phyloP scores from a whole-genome alignment of 805 yeast species.

The Nakazawaea pomicola region DNA sequence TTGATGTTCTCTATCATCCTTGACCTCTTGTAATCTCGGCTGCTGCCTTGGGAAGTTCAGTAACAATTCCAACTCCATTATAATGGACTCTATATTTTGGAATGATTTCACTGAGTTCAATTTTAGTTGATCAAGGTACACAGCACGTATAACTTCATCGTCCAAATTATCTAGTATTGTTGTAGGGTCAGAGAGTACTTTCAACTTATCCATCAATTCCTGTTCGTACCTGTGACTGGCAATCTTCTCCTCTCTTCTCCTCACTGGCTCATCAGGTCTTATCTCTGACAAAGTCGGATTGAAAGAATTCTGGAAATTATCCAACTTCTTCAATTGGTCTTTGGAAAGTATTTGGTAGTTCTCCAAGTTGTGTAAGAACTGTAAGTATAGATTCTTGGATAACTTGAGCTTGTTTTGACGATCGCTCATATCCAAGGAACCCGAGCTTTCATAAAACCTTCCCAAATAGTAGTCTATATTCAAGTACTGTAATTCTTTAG shows the following conservation, averaged over 20 bases:
- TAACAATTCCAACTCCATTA: constrained; percentile 67
- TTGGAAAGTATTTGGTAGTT: constrained; percentile 40
- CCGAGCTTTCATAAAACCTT: constrained; percentile 24
- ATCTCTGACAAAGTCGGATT: constrained; percentile 38
- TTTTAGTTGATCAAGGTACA: constrained; percentile 52
- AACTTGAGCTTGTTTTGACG: constrained; percentile 31
- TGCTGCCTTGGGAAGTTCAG: constrained; percentile 32
- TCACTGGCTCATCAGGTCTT: constrained; percentile 31
- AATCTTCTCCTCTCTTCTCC: constrained; percentile 66
- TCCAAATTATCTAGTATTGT: constrained; percentile 36
- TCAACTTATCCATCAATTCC: constrained; percentile 40
- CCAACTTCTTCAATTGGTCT: constrained; percentile 32
- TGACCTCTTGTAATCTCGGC: constrained; percentile 17
- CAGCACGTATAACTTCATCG: constrained; percentile 57
- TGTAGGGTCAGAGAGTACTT: constrained; percentile 30
- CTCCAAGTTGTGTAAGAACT: constrained; percentile 38
- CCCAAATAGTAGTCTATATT: constrained; percentile 59
- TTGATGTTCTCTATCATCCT: constrained; percentile 13
- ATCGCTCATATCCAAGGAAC: constrained; percentile 18
- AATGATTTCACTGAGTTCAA: constrained; percentile 50
- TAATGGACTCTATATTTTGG: constrained; percentile 47
- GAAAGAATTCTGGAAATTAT: constrained; percentile 33
- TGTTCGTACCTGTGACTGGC: constrained; percentile 59
- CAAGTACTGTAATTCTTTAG: constrained; percentile 57
- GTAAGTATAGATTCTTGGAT: constrained; percentile 38